Base-by-base conservation (phyloP, 495 filamentous ascomycete genomes). In the Zalerion maritima region DNA sequence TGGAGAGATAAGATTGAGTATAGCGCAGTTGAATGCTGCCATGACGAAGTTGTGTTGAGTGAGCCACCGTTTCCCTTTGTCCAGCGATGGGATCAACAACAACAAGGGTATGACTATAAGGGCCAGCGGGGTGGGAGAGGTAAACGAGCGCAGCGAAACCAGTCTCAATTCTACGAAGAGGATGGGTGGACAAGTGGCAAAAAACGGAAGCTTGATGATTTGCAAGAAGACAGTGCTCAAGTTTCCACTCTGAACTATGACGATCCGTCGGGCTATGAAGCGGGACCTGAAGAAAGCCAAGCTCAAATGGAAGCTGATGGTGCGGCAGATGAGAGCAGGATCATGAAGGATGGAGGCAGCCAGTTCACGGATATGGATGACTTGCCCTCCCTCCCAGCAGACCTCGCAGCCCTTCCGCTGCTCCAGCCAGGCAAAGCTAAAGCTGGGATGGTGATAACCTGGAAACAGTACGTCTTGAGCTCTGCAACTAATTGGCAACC, bases 11-110 rank as follows among this genome's bases (percentile, higher is more conserved):
- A 75, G 45, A 75, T 94, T 20, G 65, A 57, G 22, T 69, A 65
- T 29, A 60, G 59, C 27, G 87, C 84, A 25, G 76, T 84, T 7
- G 89, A 97, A 47, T 94, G 89, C 48, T 68, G 76, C 36, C 54
- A 73, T 28, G 72, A 84, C 14, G 72, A 71, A n/a, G 57, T 85
- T 27, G 55, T 71, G 32, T 59, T 94, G 18, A 83, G 69, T 32
- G 64, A 75, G 13, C 86, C 89, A 0, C 80, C 81, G 2, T 96
- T 92, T 45, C 89, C 89, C 0, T 97, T 96, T 40, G 57, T 75
- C 8, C 82, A 92, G 49, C 72, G 78, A 29, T 94, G 84, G 85
- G 81, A 94, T 52, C 58, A 66, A 3, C 75, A 81, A 30, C 78
- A 86, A 34, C 58, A 72, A 40, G 34, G 45, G 40, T 34, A 19